Evolutionary conservation across 495 filamentous ascomycete species (phyloP).

Genomic region (Neurospora sp.): DNA sequence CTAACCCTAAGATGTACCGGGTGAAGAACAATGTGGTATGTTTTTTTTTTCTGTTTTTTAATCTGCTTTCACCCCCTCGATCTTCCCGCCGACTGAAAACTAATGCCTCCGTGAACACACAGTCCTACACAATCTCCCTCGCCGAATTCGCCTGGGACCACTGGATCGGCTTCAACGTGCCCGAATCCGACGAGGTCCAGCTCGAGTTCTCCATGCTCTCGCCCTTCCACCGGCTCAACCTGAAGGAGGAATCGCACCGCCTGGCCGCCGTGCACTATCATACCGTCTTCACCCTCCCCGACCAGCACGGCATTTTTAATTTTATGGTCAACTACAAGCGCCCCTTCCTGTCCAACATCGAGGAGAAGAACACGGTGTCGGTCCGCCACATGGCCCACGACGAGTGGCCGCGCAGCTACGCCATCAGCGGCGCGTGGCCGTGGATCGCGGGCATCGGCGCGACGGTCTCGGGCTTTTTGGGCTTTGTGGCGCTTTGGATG

Average conservation of each 20-base stretch:
- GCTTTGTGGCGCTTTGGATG: slow-evolving; percentile 81
- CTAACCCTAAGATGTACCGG: slow-evolving; percentile 84
- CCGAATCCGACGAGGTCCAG: slow-evolving; percentile 62
- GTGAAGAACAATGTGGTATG: slow-evolving; percentile 95
- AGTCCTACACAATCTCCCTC: slow-evolving; percentile 82
- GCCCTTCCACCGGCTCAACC: slow-evolving; percentile 86
- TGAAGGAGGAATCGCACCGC: slow-evolving; percentile 23
- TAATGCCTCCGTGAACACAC: too few relatives aligned
- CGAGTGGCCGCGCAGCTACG: slow-evolving; percentile 86
- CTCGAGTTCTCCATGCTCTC: slow-evolving; percentile 98
- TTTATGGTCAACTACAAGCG: slow-evolving; percentile 95
- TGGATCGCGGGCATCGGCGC: slow-evolving; percentile 87
- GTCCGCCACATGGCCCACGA: slow-evolving; percentile 94
- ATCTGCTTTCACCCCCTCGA: too few relatives aligned
- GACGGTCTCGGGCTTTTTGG: slow-evolving; percentile 75
- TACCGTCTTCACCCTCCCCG: slow-evolving; percentile 69
- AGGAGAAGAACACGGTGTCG: slow-evolving; percentile 91
- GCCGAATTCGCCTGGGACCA: slow-evolving; percentile 69
- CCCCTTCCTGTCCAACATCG: slow-evolving; percentile 78
- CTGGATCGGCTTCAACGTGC: slow-evolving; percentile 63
- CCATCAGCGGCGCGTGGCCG: slow-evolving; percentile 84
- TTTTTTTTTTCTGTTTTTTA: too few relatives aligned
- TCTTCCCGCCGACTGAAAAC: too few relatives aligned
- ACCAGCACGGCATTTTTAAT: slow-evolving; percentile 97
- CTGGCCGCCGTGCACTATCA: slow-evolving; percentile 49